Conservation (phyloP, 164 flowering plant species). For the Kalanchoe fedtschenkoi region DNA sequence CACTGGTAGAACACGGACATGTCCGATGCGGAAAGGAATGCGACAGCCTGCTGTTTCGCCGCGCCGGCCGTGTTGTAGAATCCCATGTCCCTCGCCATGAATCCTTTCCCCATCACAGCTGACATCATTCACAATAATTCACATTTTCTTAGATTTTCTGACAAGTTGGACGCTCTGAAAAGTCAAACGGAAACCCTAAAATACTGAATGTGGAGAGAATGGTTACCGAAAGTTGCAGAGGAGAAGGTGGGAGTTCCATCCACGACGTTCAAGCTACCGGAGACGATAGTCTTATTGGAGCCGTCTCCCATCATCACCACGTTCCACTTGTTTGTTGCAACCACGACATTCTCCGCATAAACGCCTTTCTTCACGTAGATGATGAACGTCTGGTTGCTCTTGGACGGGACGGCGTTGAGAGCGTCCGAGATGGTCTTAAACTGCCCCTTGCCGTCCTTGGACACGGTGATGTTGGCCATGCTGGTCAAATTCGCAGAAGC, state of each 20-base stretch:
- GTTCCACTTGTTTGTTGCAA: slow-evolving; percentile 10
- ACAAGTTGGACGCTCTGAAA: neutral
- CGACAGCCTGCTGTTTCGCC: slow-evolving; percentile 28
- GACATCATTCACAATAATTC: neutral
- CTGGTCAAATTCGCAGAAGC: neutral
- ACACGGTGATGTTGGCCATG: slow-evolving; percentile 19
- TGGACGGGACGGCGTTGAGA: slow-evolving; percentile 24
- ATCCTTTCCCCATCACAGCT: slow-evolving; percentile 28
- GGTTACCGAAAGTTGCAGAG: slow-evolving; percentile 22
- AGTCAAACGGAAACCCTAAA: neutral
- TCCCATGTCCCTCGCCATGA: slow-evolving; percentile 26
- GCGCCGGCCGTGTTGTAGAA: slow-evolving; percentile 41
- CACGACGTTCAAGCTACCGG: slow-evolving; percentile 15
- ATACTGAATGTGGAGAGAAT: neutral
- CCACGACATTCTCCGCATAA: slow-evolving; percentile 19
- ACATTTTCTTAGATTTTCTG: neutral
- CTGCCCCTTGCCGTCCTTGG: slow-evolving; percentile 51
- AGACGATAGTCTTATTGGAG: slow-evolving; percentile 18
- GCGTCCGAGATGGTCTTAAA: slow-evolving; percentile 37
- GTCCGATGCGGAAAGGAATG: slow-evolving; percentile 28
- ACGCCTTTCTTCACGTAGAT: slow-evolving; percentile 36
- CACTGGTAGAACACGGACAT: slow-evolving; percentile 28
- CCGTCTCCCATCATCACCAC: slow-evolving; percentile 36
- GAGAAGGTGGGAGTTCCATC: slow-evolving; percentile 19
- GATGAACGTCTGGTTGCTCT: slow-evolving; percentile 15